phyloP scores from a whole-genome alignment of 1,139 yeast genomes.

The Debaryomyces singareniensis region DNA sequence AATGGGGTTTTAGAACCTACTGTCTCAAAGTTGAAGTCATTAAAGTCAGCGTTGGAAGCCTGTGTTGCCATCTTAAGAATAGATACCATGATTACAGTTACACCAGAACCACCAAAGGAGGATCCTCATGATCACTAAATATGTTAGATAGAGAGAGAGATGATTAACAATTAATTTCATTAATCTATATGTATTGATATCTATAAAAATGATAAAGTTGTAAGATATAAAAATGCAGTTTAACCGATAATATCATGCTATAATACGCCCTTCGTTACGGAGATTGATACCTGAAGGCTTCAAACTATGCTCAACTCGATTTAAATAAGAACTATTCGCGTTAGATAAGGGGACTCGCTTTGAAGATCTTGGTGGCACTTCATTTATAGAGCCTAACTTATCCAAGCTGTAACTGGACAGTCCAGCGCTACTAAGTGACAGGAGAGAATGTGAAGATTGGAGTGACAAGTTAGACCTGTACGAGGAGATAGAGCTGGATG shows the following conservation, averaged over 20 bases:
- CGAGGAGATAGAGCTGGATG: conserved; percentile 10
- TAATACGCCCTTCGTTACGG: background rate
- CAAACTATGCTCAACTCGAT: background rate
- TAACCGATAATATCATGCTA: background rate
- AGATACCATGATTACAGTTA: conserved; percentile 96
- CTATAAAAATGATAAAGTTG: no score
- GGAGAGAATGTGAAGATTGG: conserved; percentile 8
- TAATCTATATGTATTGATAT: no score
- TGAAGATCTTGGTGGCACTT: background rate
- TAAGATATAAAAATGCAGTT: no score
- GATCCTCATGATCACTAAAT: conserved; percentile 69
- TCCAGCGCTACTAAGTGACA: conserved; percentile 3
- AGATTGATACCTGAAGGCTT: conserved; percentile 1
- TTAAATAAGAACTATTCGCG: background rate
- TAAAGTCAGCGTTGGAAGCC: conserved; percentile 95
- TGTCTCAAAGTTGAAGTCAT: conserved; percentile 82
- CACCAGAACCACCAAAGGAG: conserved; percentile 91
- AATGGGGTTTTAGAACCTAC: conserved; percentile 96
- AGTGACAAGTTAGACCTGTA: conserved; percentile 7
- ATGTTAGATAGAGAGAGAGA: background rate
- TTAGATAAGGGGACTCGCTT: background rate
- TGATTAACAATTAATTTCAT: background rate
- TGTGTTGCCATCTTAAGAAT: conserved; percentile 96
- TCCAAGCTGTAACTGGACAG: background rate
- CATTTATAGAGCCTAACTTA: background rate